Conservation (phyloP, 441 rosid genomes). For the Kokia cookei region DNA sequence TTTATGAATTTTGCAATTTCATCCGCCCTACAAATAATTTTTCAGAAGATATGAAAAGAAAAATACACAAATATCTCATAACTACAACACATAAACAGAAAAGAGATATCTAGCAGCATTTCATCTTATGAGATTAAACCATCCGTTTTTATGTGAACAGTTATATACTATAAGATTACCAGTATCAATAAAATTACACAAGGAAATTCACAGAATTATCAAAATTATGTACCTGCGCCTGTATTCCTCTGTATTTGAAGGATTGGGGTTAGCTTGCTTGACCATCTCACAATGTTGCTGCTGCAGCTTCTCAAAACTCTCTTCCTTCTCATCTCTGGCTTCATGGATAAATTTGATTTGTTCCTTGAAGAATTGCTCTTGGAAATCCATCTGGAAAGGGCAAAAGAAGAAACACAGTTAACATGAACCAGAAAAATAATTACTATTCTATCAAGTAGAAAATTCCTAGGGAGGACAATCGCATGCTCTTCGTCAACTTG, state of each 20-base stretch:
- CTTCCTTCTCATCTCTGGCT: slow-evolving; percentile 53
- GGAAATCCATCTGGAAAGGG: slow-evolving; percentile 59
- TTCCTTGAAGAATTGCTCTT: slow-evolving; percentile 70
- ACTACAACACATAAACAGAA: not conserved
- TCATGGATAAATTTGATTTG: slow-evolving; percentile 40
- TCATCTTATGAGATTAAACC: not conserved
- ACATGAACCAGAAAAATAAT: not conserved
- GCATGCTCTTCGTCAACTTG: not conserved
- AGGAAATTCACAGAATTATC: not conserved
- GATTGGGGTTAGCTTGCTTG: slow-evolving; percentile 32
- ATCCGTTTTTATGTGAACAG: not conserved
- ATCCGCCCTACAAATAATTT: slow-evolving; percentile 39
- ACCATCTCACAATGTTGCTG: slow-evolving; percentile 66
- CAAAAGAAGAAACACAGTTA: slow-evolving; percentile 1
- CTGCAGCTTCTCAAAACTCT: slow-evolving; percentile 70
- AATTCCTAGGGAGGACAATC: not conserved
- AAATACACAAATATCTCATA: not conserved
- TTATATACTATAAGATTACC: not conserved
- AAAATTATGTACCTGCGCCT: slow-evolving; percentile 36
- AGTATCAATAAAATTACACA: not conserved
- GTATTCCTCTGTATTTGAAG: slow-evolving; percentile 33
- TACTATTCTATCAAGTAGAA: not conserved
- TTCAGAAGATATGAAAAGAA: not conserved
- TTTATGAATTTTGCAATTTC: slow-evolving; percentile 45
- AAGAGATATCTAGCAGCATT: not conserved